These are phyloP conservation scores for Desmodesmus armatus DNA, from an alignment of 139 green algal species.

Conservation along the genomic window DNA sequence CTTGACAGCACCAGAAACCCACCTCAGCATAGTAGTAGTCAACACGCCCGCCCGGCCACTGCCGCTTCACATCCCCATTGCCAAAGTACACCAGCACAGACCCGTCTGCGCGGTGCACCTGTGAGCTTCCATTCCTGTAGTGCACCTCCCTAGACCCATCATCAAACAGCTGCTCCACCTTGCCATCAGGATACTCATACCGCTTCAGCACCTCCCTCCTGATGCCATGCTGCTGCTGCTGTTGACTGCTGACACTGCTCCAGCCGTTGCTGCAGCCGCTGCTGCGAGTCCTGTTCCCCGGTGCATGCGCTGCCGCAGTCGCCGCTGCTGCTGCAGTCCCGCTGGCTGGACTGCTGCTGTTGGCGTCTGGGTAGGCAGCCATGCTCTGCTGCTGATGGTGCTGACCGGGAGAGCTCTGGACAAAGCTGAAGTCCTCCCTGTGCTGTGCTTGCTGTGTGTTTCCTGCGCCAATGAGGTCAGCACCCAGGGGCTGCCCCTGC, in stretches of 20 bases:
- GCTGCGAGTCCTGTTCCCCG: conserved; percentile 10
- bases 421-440: no score
- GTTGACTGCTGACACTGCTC: not conserved
- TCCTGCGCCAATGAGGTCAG: no score
- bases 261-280: conserved; percentile 17
- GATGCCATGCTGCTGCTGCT: not conserved
- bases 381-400: not conserved
- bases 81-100: conserved; percentile 71
- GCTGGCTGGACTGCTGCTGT: not conserved
- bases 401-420: no score
- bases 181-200: conserved; percentile 65
- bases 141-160: conserved; percentile 60
- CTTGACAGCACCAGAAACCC: not conserved
- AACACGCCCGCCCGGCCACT: conserved; percentile 52
- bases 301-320: conserved; percentile 2
- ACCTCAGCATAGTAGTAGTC: conserved; percentile 92
- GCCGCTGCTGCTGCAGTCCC: conserved; percentile 17
- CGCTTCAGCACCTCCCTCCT: conserved; percentile 44
- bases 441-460: no score
- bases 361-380: not conserved
- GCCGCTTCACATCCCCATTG: conserved; percentile 90
- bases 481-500: no score
- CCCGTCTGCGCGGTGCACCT: conserved; percentile 56
- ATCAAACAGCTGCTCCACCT: conserved; percentile 66
- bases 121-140: conserved; percentile 80